Conservation (phyloP, 257 asterid species). For the Primulina tabacum region DNA sequence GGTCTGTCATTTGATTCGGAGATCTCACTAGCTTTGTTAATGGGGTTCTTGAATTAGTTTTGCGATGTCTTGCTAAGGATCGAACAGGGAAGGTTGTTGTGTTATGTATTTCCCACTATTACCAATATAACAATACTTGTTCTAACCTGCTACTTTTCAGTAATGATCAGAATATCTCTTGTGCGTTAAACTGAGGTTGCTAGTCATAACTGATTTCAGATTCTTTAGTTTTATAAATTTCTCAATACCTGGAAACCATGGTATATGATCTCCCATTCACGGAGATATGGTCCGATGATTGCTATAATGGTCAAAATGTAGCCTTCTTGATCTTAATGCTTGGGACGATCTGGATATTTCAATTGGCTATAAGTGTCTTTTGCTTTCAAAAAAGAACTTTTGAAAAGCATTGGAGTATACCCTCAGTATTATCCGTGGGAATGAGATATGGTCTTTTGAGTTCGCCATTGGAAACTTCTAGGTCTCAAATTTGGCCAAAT, state of each 20-base stretch:
- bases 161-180: background rate
- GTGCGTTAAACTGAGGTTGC: background rate
- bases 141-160: background rate
- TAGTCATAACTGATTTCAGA: background rate
- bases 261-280: background rate
- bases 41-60: background rate
- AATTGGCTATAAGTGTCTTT: slow-evolving; percentile 10
- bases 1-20: background rate
- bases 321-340: slow-evolving; percentile 4
- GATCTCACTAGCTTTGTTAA: background rate
- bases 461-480: background rate
- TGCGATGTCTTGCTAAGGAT: background rate
- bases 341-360: background rate
- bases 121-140: background rate
- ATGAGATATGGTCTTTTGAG: background rate
- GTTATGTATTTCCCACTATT: background rate
- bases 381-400: background rate
- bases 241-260: background rate
- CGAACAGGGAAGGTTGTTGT: background rate
- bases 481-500: background rate
- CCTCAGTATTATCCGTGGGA: background rate
- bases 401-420: background rate
- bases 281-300: background rate
- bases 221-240: background rate
- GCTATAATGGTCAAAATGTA: slow-evolving; percentile 1